Percentiles rank a stretch among this genome's conserved stretches.
Evolutionary conservation across 768 basidiomycete genomes (phyloP).

Genomic region (Calocybe cyanea): DNA sequence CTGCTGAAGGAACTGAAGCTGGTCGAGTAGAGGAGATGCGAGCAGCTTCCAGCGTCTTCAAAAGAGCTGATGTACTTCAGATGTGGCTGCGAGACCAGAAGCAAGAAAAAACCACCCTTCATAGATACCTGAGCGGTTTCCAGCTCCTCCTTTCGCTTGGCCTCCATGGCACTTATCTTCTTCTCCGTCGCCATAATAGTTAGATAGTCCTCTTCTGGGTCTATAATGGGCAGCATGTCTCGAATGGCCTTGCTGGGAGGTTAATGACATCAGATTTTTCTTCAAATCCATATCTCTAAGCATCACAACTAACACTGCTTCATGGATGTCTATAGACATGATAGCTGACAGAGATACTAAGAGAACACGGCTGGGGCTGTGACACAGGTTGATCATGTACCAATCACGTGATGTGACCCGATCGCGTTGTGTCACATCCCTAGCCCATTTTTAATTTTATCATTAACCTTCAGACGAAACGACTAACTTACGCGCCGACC

Average conservation of each 20-base stretch:
- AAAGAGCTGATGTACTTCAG: slow-evolving; percentile 45
- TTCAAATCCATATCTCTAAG: too few species aligned
- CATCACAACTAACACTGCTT: slow-evolving; percentile 35
- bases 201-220: slow-evolving; percentile 75
- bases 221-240: slow-evolving; percentile 69
- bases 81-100: neutral
- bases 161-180: slow-evolving; percentile 55
- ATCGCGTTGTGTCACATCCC: slow-evolving; percentile 2
- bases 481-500: too few species aligned
- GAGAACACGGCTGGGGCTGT: too few species aligned
- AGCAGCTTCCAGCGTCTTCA: slow-evolving; percentile 63
- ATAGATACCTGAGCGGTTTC: slow-evolving; percentile 65
- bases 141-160: slow-evolving; percentile 58
- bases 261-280: neutral
- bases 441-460: too few species aligned
- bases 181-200: slow-evolving; percentile 74
- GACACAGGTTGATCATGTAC: neutral
- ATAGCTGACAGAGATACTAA: too few species aligned
- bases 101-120: slow-evolving; percentile 41
- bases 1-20: slow-evolving; percentile 60
- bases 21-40: slow-evolving; percentile 70
- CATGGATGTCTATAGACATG: slow-evolving; percentile 41
- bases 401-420: slow-evolving; percentile 10
- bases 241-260: slow-evolving; percentile 56
- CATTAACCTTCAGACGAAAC: too few species aligned